A percentile compares a stretch with the other conserved stretches of the same genome.
Evolutionary conservation across 768 basidiomycete genomes (phyloP).

Genomic region (Russula griseocarnosa): DNA sequence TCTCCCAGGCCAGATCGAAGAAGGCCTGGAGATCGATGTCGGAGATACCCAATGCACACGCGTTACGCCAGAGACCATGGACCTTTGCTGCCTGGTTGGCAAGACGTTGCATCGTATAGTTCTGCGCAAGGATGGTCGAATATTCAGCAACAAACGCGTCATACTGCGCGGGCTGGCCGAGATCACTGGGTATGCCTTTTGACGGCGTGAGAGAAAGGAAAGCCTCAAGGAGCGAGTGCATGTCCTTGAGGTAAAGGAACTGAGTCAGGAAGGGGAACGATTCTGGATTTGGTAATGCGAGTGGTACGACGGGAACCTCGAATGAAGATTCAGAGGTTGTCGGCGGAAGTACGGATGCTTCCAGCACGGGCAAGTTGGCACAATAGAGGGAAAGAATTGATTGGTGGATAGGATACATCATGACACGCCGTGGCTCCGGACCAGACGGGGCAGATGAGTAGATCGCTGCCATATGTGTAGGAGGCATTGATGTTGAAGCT

Average conservation of each 20-base stretch:
- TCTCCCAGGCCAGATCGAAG: constrained; percentile 49
- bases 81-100: constrained; percentile 38
- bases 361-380: constrained; percentile 56
- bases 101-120: constrained; percentile 34
- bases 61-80: constrained; percentile 52
- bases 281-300: constrained; percentile 59
- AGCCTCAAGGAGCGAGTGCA: constrained; percentile 46
- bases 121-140: constrained; percentile 30
- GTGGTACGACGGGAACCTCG: constrained; percentile 54
- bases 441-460: constrained; percentile 23
- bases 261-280: constrained; percentile 56
- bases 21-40: constrained; percentile 46
- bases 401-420: constrained; percentile 62
- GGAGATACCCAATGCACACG: constrained; percentile 47
- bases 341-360: constrained; percentile 35
- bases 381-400: constrained; percentile 68
- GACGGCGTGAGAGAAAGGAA: constrained; percentile 37
- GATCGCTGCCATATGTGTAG: constrained; percentile 28
- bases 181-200: constrained; percentile 19
- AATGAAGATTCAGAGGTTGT: constrained; percentile 34
- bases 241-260: constrained; percentile 64
- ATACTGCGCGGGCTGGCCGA: constrained; percentile 15
- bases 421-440: constrained; percentile 17
- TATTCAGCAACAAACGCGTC: constrained; percentile 19
- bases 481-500: constrained; percentile 1